Conservation (phyloP, 2,329 filamentous ascomycete genomes). For the Penicillium sp. region DNA sequence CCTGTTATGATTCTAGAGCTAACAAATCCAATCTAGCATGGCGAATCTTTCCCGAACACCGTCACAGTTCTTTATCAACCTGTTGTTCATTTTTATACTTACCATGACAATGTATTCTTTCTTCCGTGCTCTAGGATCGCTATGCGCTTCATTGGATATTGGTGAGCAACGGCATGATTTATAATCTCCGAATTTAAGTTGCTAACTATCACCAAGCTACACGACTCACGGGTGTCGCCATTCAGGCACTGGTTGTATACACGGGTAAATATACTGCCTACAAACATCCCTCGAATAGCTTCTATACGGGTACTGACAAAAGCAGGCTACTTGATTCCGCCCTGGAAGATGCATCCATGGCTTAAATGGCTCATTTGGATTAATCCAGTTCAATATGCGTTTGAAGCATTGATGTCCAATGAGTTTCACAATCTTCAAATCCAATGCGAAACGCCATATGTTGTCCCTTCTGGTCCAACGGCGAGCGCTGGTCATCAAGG, state of each 20-base stretch:
- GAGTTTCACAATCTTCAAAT: slow-evolving; percentile 65
- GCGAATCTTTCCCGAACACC: slow-evolving; percentile 55
- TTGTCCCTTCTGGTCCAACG: slow-evolving; percentile 56
- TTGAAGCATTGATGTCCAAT: slow-evolving; percentile 68
- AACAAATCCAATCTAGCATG: slow-evolving; percentile 43
- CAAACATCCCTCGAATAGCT: neutral
- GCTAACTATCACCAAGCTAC: slow-evolving; percentile 34
- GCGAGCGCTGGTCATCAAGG: slow-evolving; percentile 54
- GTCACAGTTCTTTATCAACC: slow-evolving; percentile 63
- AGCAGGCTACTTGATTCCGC: slow-evolving; percentile 61
- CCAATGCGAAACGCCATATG: slow-evolving; percentile 54
- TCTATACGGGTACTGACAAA: neutral
- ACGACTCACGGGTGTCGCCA: slow-evolving; percentile 50
- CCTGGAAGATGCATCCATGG: slow-evolving; percentile 63
- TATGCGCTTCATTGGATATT: slow-evolving; percentile 52
- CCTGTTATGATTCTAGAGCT: neutral
- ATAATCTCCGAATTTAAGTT: neutral
- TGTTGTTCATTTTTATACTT: slow-evolving; percentile 55
- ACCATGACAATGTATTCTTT: slow-evolving; percentile 59
- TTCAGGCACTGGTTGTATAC: slow-evolving; percentile 60
- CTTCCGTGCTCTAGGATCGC: slow-evolving; percentile 51
- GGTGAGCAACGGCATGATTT: slow-evolving; percentile 28
- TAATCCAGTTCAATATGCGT: slow-evolving; percentile 68
- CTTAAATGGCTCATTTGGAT: slow-evolving; percentile 66
- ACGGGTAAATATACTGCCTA: slow-evolving; percentile 35